Conservation (phyloP, 2,329 filamentous ascomycete species). For the Diaporthe capsici region DNA sequence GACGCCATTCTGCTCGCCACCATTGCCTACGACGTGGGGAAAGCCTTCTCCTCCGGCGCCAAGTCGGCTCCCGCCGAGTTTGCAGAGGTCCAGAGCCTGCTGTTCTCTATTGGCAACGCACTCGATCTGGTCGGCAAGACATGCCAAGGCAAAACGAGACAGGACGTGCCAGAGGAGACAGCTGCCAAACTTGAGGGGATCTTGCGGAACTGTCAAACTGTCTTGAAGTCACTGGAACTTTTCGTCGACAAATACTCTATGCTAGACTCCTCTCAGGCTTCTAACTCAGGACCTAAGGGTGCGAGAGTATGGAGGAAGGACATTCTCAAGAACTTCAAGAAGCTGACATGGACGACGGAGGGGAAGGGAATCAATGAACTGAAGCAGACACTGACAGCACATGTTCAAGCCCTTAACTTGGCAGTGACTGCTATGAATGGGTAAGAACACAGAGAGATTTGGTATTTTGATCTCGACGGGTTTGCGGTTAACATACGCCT, state of each 20-base stretch:
- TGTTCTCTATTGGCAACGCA: background rate
- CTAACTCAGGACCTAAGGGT: background rate
- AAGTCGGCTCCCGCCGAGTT: slow-evolving; percentile 1
- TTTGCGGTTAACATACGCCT: background rate
- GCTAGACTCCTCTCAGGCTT: background rate
- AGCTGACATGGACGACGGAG: background rate
- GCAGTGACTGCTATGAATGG: background rate
- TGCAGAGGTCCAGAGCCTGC: background rate
- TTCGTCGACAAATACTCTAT: background rate
- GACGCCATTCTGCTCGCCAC: background rate
- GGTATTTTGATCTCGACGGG: background rate
- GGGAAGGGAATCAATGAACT: background rate
- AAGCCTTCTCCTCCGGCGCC: background rate
- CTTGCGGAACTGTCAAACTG: background rate
- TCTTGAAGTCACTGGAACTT: background rate
- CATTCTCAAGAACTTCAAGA: background rate
- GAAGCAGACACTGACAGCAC: slow-evolving; percentile 1
- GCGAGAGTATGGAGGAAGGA: background rate
- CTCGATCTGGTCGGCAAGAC: background rate
- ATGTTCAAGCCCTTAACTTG: background rate
- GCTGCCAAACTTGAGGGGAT: background rate
- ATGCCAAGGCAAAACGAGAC: background rate
- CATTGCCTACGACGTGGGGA: background rate
- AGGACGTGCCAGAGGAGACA: background rate
- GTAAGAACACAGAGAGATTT: background rate